Conservation (phyloP, 345 rosid genomes). For the Hypericum androsaemum region DNA sequence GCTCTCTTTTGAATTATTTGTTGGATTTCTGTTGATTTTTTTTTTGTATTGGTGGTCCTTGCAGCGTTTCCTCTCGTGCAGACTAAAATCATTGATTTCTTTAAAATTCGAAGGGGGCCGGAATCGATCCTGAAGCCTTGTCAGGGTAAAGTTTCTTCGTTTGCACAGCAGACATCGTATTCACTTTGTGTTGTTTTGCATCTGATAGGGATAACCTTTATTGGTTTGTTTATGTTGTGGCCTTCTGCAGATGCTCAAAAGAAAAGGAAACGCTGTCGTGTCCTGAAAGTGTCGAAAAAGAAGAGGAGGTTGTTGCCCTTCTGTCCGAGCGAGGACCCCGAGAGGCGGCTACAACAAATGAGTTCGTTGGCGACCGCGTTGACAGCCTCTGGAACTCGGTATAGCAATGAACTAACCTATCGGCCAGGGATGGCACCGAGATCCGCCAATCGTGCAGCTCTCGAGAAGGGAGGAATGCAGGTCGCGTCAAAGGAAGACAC, state of each 20-base stretch:
- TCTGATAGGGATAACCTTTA: background rate
- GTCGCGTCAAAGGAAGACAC: background rate
- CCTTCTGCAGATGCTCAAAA: constrained; percentile 9
- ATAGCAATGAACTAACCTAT: constrained; percentile 19
- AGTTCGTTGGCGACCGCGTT: constrained; percentile 22
- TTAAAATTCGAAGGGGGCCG: constrained; percentile 16
- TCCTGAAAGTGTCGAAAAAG: constrained; percentile 18
- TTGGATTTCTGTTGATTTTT: background rate
- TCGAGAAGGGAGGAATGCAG: constrained; percentile 27
- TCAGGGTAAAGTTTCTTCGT: constrained; percentile 7
- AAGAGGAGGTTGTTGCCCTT: constrained; percentile 18
- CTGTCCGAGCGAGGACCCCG: constrained; percentile 18
- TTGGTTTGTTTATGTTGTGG: background rate
- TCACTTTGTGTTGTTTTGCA: background rate
- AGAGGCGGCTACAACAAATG: constrained; percentile 19
- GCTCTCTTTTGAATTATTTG: too few species aligned
- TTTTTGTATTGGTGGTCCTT: background rate
- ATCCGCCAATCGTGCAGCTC: constrained; percentile 15
- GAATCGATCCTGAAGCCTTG: constrained; percentile 6
- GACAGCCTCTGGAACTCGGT: constrained; percentile 16
- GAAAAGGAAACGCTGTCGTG: constrained; percentile 16
- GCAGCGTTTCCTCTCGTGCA: constrained; percentile 27
- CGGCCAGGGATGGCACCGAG: constrained; percentile 17
- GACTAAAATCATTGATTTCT: constrained; percentile 26
- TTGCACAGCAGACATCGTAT: background rate